Evolutionary conservation across 805 yeast species (phyloP), one percentile per base, ranked within the genome.

Genomic region (Starmerella roubikii): DNA sequence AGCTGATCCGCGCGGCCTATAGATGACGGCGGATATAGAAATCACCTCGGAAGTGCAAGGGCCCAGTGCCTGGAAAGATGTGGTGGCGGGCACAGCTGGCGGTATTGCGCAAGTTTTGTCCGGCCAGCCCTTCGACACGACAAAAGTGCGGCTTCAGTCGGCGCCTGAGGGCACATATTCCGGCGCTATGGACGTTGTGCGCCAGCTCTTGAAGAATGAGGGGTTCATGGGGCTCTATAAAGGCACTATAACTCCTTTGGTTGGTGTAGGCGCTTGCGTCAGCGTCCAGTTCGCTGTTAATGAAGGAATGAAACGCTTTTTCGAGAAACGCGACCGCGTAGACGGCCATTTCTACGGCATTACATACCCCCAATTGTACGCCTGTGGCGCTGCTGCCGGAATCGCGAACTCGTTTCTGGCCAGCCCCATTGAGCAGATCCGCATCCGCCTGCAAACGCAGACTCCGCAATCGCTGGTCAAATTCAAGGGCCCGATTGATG

Each of bases 181-280:
- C 17, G 83, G 85, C 2, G 78, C 94, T 0, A 50, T 72, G 40
- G 93, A 84, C 50, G 94, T 84, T 10, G 75, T 85, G 17, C 70
- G 71, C 54, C 69, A 74, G 50, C 65, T 91, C 39, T 32, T 88
- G 28, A 65, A 67, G 30, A 76, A 80, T 41, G 98, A 91, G 60
- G 98, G 98, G 2, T 70, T 76, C 6, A 42, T 63, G 27, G 98
- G 93, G 0, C 83, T 91, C 54, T 91, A 91, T 59, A 77, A 93
- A 59, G 98, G 98, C 26, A 85, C 95, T 1, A 54, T 85, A 50
- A 86, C 96, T 1, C 98, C 98, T 17, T 66, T 91, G 50, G 59
- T 88, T 26, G 98, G 98, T 11, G 67, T 88, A n/a, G 98, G 98
- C 37, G 94, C 94, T 0, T 86, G 96, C 67, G 96, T 91, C 11